Percentiles rank a stretch among this genome's conserved stretches.
Evolutionary conservation across 495 filamentous ascomycete species (phyloP).

Genomic region (Xylaria venustula): DNA sequence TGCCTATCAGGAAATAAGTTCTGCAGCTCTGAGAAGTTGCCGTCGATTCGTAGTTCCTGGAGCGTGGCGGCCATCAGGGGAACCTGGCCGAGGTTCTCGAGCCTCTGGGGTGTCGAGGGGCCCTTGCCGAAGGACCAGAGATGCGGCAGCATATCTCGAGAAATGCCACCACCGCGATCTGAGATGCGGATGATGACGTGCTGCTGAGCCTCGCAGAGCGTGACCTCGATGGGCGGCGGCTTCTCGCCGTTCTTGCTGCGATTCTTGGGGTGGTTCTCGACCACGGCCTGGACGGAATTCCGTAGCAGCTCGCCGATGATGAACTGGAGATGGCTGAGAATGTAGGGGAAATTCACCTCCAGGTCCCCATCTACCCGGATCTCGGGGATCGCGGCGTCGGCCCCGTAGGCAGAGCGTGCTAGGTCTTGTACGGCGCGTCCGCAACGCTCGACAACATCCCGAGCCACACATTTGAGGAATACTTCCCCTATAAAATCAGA

Average conservation of each 20-base stretch:
- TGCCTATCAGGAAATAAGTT: slow-evolving; percentile 32
- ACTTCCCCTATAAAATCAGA: slow-evolving; percentile 93
- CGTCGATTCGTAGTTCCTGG: slow-evolving; percentile 76
- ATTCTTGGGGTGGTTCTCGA: slow-evolving; percentile 58
- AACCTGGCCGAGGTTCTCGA: slow-evolving; percentile 81
- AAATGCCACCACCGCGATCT: slow-evolving; percentile 91
- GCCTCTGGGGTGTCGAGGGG: slow-evolving; percentile 64
- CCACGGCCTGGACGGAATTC: slow-evolving; percentile 89
- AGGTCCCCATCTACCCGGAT: slow-evolving; percentile 85
- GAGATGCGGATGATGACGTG: slow-evolving; percentile 97
- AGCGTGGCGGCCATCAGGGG: slow-evolving; percentile 93
- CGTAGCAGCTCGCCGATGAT: slow-evolving; percentile 93
- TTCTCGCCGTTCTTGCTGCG: slow-evolving; percentile 40
- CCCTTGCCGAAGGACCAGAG: slow-evolving; percentile 97
- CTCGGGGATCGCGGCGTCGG: slow-evolving; percentile 67
- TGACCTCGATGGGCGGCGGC: slow-evolving; percentile 84
- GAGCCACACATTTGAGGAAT: slow-evolving; percentile 89
- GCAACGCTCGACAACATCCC: slow-evolving; percentile 82
- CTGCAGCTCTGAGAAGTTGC: slow-evolving; percentile 83
- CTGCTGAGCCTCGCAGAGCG: slow-evolving; percentile 90
- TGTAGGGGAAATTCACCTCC: slow-evolving; percentile 91
- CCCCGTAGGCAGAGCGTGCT: slow-evolving; percentile 67
- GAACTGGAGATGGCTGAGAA: slow-evolving; percentile 93
- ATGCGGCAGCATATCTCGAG: slow-evolving; percentile 78
- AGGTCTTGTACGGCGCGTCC: slow-evolving; percentile 69